Evolutionary conservation across 2,329 filamentous ascomycete species (phyloP).

Genomic region (Cadophora gregata): DNA sequence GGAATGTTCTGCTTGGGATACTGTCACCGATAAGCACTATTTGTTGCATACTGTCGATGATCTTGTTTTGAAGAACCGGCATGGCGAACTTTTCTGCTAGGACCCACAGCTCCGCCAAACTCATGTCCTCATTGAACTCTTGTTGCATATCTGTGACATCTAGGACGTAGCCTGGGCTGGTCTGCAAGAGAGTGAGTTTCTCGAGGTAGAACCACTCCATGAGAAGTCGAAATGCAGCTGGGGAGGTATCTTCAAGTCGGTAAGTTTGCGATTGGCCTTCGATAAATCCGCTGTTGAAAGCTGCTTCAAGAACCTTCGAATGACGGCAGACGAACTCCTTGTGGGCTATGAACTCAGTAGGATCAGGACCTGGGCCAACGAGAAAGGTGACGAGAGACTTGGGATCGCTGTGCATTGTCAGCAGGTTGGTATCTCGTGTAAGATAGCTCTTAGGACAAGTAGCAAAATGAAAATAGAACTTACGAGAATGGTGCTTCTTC

Average conservation of each 20-base stretch:
- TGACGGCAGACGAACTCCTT: constrained; percentile 25
- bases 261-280: constrained; percentile 25
- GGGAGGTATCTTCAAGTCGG: constrained; percentile 12
- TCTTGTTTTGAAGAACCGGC: neutral
- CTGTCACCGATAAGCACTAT: neutral
- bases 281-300: constrained; percentile 20
- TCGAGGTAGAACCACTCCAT: constrained; percentile 26
- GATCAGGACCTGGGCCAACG: neutral
- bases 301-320: constrained; percentile 17
- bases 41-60: neutral
- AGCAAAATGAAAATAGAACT: neutral
- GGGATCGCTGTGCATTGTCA: neutral
- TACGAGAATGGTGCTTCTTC: neutral
- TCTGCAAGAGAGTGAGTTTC: neutral
- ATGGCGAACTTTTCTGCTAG: constrained; percentile 17
- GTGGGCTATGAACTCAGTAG: constrained; percentile 22
- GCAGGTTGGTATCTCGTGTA: neutral
- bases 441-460: neutral
- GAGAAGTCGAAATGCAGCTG: neutral
- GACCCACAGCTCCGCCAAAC: constrained; percentile 14
- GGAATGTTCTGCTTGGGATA: neutral
- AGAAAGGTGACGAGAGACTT: constrained; percentile 18
- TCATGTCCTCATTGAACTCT: neutral
- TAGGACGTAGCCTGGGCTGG: neutral
- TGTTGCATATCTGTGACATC: neutral